Evolutionary conservation across 1,284 basidiomycete genomes (phyloP).

Genomic region (Trametes pubescens): DNA sequence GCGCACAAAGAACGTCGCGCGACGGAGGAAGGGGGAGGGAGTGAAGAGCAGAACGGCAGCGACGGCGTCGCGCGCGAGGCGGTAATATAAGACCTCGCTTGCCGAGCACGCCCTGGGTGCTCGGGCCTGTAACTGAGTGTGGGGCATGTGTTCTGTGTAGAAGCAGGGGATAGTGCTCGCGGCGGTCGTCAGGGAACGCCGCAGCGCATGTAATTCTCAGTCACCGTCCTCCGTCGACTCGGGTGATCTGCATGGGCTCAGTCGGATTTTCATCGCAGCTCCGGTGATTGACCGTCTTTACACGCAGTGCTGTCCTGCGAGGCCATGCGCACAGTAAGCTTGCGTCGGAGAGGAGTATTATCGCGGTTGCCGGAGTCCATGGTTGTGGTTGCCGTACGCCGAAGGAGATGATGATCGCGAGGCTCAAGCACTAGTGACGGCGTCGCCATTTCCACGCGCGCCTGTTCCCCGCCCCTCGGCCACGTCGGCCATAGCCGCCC

Average conservation of each 20-base stretch:
- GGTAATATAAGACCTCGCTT: background rate
- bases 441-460: background rate
- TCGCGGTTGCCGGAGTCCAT: too few species aligned
- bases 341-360: background rate
- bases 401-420: background rate
- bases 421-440: too few species aligned
- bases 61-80: slow-evolving; percentile 2
- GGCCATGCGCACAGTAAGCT: background rate
- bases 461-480: slow-evolving; percentile 1
- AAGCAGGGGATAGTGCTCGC: background rate
- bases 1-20: slow-evolving; percentile 5
- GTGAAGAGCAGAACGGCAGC: background rate
- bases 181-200: slow-evolving; percentile 13
- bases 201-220: background rate
- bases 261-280: slow-evolving; percentile 8
- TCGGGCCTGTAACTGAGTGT: background rate
- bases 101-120: slow-evolving; percentile 6
- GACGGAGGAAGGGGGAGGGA: background rate
- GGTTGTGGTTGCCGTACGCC: background rate
- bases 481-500: slow-evolving; percentile 3
- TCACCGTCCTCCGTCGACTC: background rate
- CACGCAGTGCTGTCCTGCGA: background rate
- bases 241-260: background rate
- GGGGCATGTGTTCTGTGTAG: slow-evolving; percentile 9
- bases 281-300: too few species aligned